Conservation (phyloP, 2,329 filamentous ascomycete species). For the Bipolaris cookei region DNA sequence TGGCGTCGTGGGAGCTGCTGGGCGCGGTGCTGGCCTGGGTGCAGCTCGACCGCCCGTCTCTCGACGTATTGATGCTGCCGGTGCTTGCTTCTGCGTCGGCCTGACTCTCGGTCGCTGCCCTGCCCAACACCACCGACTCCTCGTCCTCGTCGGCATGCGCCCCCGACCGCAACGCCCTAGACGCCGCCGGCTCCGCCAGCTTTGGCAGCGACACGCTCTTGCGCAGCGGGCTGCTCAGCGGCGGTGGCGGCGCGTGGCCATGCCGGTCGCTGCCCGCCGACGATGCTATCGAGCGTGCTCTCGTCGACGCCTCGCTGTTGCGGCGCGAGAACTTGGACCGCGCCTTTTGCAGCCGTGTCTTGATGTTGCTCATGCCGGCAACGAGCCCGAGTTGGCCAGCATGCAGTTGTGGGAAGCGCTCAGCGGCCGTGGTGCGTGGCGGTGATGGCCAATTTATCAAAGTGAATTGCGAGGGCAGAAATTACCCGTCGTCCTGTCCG, state of each 20-base stretch:
- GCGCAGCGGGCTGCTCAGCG: constrained; percentile 26
- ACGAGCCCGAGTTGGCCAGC: constrained; percentile 30
- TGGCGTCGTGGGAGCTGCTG: constrained; percentile 15
- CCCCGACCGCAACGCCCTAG: constrained; percentile 8
- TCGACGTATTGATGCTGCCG: constrained; percentile 18
- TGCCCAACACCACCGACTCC: constrained; percentile 34
- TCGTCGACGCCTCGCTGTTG: constrained; percentile 36
- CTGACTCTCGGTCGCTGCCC: constrained; percentile 19
- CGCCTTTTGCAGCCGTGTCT: constrained; percentile 41
- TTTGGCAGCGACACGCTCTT: constrained; percentile 43
- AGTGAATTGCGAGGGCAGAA: too few species aligned
- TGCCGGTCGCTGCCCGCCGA: constrained; percentile 36
- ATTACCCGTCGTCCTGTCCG: background rate
- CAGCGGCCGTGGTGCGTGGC: constrained; percentile 6
- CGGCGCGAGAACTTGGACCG: constrained; percentile 40
- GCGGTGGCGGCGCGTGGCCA: constrained; percentile 10
- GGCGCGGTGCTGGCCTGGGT: constrained; percentile 16
- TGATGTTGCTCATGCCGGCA: constrained; percentile 45
- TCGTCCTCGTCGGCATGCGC: constrained; percentile 22
- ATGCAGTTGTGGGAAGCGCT: constrained; percentile 20
- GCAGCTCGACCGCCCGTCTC: constrained; percentile 27
- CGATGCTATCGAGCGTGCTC: constrained; percentile 32
- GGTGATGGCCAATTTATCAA: background rate
- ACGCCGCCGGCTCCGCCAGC: constrained; percentile 33
- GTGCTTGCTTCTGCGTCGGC: constrained; percentile 24